These are phyloP conservation scores for Odontarrhena argentea DNA, from an alignment of 345 rosid species.

Conservation along the genomic window DNA sequence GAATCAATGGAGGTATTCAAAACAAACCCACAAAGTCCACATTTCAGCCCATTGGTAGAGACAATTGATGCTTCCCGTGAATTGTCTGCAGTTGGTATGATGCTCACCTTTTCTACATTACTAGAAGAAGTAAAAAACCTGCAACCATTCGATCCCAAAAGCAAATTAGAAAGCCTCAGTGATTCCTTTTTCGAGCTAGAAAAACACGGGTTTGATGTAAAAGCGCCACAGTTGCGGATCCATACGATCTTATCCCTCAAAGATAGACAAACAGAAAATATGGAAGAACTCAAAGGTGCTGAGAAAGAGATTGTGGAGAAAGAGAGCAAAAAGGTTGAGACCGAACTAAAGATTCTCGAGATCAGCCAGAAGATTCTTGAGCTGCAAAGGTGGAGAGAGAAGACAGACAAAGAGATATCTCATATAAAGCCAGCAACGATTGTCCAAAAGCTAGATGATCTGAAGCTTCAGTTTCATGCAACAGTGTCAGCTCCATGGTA, in stretches of 20 bases:
- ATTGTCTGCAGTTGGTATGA: constrained; percentile 63
- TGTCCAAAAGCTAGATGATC: constrained; percentile 28
- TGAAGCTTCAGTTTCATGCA: constrained; percentile 36
- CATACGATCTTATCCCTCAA: constrained; percentile 48
- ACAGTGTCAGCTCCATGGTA: constrained; percentile 55
- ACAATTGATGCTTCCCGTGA: constrained; percentile 61
- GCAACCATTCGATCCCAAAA: constrained; percentile 35
- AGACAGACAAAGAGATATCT: constrained; percentile 35
- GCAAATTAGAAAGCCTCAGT: constrained; percentile 42
- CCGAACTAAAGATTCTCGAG: constrained; percentile 43
- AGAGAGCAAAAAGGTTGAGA: constrained; percentile 30
- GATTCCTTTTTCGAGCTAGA: constrained; percentile 56
- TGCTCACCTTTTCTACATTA: constrained; percentile 56
- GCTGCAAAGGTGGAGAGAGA: constrained; percentile 44
- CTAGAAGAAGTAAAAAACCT: constrained; percentile 55
- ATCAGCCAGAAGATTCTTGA: neutral
- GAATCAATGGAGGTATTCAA: constrained; percentile 58
- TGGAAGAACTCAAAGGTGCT: constrained; percentile 33
- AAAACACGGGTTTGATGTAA: constrained; percentile 63
- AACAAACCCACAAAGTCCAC: constrained; percentile 58
- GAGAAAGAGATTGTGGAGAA: constrained; percentile 44
- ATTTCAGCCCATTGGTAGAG: constrained; percentile 55
- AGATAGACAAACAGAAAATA: constrained; percentile 36
- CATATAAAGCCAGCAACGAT: constrained; percentile 30
- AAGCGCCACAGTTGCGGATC: constrained; percentile 40